Evolutionary conservation across 495 filamentous ascomycete genomes (phyloP), one percentile per base, ranked within the genome.

Genomic region (Achaetomiella virescens): DNA sequence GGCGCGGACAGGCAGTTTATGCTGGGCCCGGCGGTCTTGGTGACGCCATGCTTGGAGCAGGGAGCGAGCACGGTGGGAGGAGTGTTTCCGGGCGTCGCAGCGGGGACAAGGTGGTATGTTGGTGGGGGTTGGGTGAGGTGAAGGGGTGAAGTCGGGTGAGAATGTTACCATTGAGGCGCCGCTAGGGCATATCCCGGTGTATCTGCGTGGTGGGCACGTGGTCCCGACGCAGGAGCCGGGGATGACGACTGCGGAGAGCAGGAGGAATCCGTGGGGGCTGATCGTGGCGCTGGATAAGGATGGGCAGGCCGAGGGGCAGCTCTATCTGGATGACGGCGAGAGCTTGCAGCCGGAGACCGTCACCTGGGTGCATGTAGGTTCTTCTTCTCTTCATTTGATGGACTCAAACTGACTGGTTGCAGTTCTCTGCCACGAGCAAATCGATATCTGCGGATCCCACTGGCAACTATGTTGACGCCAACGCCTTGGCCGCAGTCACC

Each of bases 261-360:
- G 88, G 40, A 72, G 75, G 25, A 89, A 83, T 31, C 81, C 84
- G 3, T 93, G 87, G 86, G 79, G 80, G 20, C 56, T 93, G 17
- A 65, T 91, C 15, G 81, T 80, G 2, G 86, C 85, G 2, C 72
- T 90, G 10, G 73, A 79, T 57, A 49, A 55, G 9, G 61, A 76
- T 15, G 85, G 85, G 0, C 61, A 69, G 18, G 89, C 91, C 0
- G 70, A 57, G 2, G 91, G 91, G 0, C 53, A 74, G 11, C 65
- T 96, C 9, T 95, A 96, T 62, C 61, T 95, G 9, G 91, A 96
- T 61, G 91, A 96, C 66, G 91, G 91, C 0, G 86, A 86, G 68
- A 89, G 84, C 44, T 35, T 93, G 27, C 60, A 59, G 24, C 88
- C 80, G 3, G 70, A 76, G 18, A 71, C 73, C 0, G 85, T 81